phyloP scores from a whole-genome alignment of 2,329 filamentous ascomycete genomes.

The Bipolaris sorokiniana region DNA sequence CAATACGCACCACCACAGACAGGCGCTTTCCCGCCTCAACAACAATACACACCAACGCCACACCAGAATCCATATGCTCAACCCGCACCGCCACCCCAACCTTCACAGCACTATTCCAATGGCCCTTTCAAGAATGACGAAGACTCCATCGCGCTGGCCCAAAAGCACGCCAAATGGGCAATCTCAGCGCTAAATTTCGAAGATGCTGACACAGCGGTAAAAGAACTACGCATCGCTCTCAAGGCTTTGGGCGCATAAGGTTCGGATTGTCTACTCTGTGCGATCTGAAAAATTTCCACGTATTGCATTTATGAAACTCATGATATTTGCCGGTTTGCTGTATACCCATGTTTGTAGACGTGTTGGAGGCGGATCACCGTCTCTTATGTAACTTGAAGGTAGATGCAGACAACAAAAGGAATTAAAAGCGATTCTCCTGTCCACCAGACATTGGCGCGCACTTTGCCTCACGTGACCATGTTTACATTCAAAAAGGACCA shows the following conservation, averaged over 20 bases:
- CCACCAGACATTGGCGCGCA: background rate
- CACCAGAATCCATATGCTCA: too few species aligned
- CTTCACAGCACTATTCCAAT: constrained; percentile 27
- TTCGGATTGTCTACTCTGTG: background rate
- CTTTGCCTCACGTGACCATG: too few species aligned
- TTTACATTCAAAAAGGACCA: background rate
- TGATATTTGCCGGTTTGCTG: constrained; percentile 7
- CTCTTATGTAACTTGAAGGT: too few species aligned
- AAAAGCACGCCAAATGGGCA: constrained; percentile 97
- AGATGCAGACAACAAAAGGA: too few species aligned
- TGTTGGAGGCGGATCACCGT: too few species aligned
- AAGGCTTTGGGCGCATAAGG: constrained; percentile 67
- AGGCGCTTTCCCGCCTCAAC: constrained; percentile 3
- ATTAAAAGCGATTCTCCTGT: background rate
- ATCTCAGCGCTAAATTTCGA: constrained; percentile 97
- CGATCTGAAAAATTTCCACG: background rate
- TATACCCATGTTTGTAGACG: constrained; percentile 22
- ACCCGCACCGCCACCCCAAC: background rate
- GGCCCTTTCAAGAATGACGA: constrained; percentile 67
- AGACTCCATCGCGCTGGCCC: constrained; percentile 74
- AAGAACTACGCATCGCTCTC: constrained; percentile 79
- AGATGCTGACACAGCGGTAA: constrained; percentile 87
- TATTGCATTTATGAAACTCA: background rate
- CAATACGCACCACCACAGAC: constrained; percentile 21
- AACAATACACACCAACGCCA: background rate